These are phyloP conservation scores for Vanrija humicola DNA, from an alignment of 1,284 basidiomycete genomes.

Conservation along the genomic window DNA sequence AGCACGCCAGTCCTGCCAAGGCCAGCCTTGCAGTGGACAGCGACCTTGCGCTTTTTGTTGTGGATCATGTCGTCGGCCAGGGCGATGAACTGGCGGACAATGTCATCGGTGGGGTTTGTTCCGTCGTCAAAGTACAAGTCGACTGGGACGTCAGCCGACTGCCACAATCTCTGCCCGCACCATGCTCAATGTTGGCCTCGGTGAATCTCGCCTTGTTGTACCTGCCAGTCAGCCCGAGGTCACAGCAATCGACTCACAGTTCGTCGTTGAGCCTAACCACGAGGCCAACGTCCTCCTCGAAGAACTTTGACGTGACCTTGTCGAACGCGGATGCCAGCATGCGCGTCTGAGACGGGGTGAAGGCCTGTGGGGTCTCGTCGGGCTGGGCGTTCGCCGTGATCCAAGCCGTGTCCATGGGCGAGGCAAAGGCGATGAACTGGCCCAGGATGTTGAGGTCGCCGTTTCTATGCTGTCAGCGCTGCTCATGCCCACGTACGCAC, in stretches of 20 bases:
- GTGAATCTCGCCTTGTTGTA: conserved; percentile 84
- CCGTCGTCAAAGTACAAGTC: conserved; percentile 96
- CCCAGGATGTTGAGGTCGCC: conserved; percentile 95
- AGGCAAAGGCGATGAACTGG: conserved; percentile 90
- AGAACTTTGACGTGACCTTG: conserved; percentile 89
- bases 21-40: conserved; percentile 66
- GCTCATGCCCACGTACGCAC: conserved; percentile 24
- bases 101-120: conserved; percentile 75
- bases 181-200: conserved; percentile 80
- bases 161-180: neutral
- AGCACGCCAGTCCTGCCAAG: conserved; percentile 65
- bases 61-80: conserved; percentile 71
- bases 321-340: conserved; percentile 72
- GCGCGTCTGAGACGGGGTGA: neutral
- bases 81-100: conserved; percentile 84
- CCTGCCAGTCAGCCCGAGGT: conserved; percentile 12
- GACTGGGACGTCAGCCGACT: conserved; percentile 10
- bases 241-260: conserved; percentile 48
- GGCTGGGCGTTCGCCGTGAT: conserved; percentile 5
- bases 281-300: conserved; percentile 78
- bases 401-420: conserved; percentile 61
- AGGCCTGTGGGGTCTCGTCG: neutral
- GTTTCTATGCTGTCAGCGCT: conserved; percentile 52
- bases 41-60: conserved; percentile 67
- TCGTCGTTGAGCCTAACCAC: conserved; percentile 93